These are phyloP conservation scores for Jacaranda copaia DNA, from an alignment of 257 asterid genomes.

Conservation along the genomic window DNA sequence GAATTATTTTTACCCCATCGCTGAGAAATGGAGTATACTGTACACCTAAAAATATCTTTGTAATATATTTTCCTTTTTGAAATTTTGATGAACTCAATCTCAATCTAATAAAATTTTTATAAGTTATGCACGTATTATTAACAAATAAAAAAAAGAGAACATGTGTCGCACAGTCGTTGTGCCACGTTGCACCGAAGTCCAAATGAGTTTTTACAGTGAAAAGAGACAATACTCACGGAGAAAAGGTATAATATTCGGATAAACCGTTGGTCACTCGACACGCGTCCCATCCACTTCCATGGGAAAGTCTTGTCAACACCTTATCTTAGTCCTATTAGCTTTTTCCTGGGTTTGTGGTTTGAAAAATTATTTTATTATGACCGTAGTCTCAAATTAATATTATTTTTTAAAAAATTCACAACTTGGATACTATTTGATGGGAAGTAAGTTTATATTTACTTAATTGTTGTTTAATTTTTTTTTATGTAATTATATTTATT, in stretches of 20 bases:
- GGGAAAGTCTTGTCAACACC: background rate
- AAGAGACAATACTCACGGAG: background rate
- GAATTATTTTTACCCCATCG: too few relatives aligned
- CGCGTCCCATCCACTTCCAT: slow-evolving; percentile 24
- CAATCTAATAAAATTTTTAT: too few relatives aligned
- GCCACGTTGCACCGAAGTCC: background rate
- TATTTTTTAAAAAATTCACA: background rate
- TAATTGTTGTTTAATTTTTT: too few relatives aligned
- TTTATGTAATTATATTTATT: too few relatives aligned
- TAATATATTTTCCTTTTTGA: too few relatives aligned
- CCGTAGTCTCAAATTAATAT: background rate
- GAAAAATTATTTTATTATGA: background rate
- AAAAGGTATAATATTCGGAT: slow-evolving; percentile 17
- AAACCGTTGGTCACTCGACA: slow-evolving; percentile 24
- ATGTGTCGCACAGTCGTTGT: background rate
- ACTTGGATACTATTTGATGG: background rate
- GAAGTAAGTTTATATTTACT: too few relatives aligned
- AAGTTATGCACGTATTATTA: too few relatives aligned
- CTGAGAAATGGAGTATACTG: too few relatives aligned
- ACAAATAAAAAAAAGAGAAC: background rate
- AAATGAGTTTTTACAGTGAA: background rate
- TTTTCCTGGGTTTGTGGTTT: background rate
- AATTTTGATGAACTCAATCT: background rate
- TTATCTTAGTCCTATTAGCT: background rate
- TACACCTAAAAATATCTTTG: too few relatives aligned